Conservation (phyloP, 805 yeast genomes). For the Candida sanyiensis region DNA sequence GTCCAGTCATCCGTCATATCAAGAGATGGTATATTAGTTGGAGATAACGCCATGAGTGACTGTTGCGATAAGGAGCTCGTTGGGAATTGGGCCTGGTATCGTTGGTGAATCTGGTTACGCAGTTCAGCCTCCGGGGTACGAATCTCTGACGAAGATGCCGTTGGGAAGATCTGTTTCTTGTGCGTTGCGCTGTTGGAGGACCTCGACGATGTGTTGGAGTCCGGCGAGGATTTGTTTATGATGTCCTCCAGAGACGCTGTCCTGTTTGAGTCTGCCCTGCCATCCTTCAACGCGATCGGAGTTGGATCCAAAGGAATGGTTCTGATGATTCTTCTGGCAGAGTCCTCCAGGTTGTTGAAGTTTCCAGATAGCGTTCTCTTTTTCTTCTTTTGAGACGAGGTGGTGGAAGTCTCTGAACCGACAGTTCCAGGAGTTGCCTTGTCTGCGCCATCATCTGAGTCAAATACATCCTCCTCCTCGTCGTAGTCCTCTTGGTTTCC, state of each 20-base stretch:
- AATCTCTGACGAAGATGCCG: not conserved
- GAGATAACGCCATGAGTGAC: slow-evolving; percentile 13
- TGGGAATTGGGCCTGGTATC: slow-evolving; percentile 1
- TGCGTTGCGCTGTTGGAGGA: not conserved
- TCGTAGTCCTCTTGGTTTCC: slow-evolving; percentile 24
- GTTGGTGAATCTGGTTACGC: slow-evolving; percentile 4
- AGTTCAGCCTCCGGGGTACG: slow-evolving; percentile 6
- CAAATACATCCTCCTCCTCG: slow-evolving; percentile 16
- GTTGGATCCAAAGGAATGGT: slow-evolving; percentile 82
- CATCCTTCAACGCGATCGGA: slow-evolving; percentile 43
- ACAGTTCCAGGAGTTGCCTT: no score
- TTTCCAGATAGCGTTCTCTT: slow-evolving; percentile 48
- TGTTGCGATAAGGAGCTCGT: not conserved
- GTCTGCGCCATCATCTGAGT: slow-evolving; percentile 9
- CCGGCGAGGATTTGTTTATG: slow-evolving; percentile 20
- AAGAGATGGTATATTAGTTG: slow-evolving; percentile 24
- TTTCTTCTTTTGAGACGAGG: slow-evolving; percentile 29
- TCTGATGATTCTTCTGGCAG: slow-evolving; percentile 67
- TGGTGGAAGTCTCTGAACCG: slow-evolving; percentile 31
- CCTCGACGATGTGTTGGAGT: slow-evolving; percentile 3
- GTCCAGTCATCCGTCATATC: slow-evolving; percentile 39
- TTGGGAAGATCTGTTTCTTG: not conserved
- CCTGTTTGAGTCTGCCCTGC: slow-evolving; percentile 14
- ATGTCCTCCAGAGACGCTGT: slow-evolving; percentile 16
- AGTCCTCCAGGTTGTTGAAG: slow-evolving; percentile 59